Base-by-base conservation (phyloP, 768 basidiomycete species). In the Leccinum fibrillosum region DNA sequence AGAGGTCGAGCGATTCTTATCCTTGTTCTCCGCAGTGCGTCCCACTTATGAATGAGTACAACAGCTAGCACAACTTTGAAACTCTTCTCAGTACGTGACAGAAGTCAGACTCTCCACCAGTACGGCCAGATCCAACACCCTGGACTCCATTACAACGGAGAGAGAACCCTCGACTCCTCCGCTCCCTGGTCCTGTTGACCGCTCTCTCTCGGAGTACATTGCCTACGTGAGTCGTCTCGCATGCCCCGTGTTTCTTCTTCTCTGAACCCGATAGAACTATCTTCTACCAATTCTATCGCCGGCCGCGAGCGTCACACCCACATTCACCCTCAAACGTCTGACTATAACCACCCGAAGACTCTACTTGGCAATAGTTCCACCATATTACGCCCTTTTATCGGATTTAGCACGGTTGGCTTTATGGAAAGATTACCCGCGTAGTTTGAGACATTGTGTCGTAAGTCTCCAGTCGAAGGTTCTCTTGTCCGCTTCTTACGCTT, bases 1-100 rank as follows among this genome's bases (percentile, higher is more conserved):
- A 66, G 85, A 88, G 72, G 81, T 86, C 13, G 77, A 83, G 15
- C 74, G 83, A 26, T 88, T 85, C 66, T 70, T 88, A 28, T 66
- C 72, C 47, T 66, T 87, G n/a, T 89, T 89, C 69, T 81, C 84
- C 44, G 75, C 78, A 35, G 86, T 86, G 65, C 67, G 80, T 73
- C 49, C n/a, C 57, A 50, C 47, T 49, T 55, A 28, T 25, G 50
- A 37, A 56, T 45, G 28, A 34, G 8, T 34, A 34, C 50, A 34
- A 0, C 13, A 13, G 2, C 42, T 34, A 26, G 35, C 28, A 52
- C 61, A 53, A 19, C 42, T 5, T 21, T 44, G 19, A 44, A 52
- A 61, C 26, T 0, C 15, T 30, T 25, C 30, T 25, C 37, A 88
- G 86, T 80, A 85, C 72, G 83, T 88, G 5, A 80, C 77, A 11